Evolutionary conservation across 352 stramenopile species (phyloP).

Genomic region (Phytophthora sansomeana): DNA sequence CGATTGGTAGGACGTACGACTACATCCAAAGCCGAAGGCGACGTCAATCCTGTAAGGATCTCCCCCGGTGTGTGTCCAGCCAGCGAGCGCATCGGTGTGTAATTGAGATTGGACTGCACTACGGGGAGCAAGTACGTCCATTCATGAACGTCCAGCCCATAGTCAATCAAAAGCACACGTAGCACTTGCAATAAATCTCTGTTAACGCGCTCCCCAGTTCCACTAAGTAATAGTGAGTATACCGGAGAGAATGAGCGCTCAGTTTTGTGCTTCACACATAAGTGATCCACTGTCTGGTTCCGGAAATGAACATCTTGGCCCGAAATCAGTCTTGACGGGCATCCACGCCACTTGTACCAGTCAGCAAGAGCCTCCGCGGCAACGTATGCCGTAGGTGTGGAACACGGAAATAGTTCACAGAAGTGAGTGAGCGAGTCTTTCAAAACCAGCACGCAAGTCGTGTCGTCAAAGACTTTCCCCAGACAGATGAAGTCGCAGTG

Average conservation of each 20-base stretch:
- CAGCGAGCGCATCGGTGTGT: neutral
- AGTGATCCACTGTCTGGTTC: conserved; percentile 2
- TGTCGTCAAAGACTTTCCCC: neutral
- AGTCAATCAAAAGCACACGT: conserved; percentile 12
- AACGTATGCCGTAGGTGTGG: conserved; percentile 1
- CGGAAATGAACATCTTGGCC: conserved; percentile 1
- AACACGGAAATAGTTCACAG: conserved; percentile 7
- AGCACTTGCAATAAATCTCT: conserved; percentile 12
- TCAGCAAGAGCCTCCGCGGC: neutral
- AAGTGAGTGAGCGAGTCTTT: conserved; percentile 10
- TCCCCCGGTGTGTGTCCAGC: neutral
- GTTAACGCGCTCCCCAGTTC: conserved; percentile 7
- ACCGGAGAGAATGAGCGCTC: conserved; percentile 9
- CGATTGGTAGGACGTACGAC: neutral
- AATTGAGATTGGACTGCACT: conserved; percentile 5
- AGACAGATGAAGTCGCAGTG: conserved; percentile 6
- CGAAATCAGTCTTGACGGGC: neutral
- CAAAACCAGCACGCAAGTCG: neutral
- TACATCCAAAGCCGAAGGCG: neutral
- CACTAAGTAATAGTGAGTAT: conserved; percentile 3
- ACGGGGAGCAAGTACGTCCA: conserved; percentile 1
- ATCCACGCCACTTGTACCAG: conserved; percentile 6
- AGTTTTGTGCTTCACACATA: conserved; percentile 3
- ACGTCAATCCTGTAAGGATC: neutral
- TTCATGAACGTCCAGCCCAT: neutral